Conservation (phyloP, 345 rosid genomes). For the Hevea brasiliensis region DNA sequence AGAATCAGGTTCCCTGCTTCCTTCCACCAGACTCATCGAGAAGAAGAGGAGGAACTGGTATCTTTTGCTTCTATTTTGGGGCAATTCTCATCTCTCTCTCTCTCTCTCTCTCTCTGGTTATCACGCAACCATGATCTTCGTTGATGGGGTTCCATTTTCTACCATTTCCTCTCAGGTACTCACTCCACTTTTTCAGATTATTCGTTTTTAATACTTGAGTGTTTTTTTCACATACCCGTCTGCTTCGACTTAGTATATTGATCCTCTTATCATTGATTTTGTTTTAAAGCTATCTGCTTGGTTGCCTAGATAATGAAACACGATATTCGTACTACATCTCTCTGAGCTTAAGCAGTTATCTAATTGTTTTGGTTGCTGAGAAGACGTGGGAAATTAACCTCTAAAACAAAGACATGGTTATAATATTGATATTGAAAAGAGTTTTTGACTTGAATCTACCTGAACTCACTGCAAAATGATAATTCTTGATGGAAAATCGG, state of each 20-base stretch:
- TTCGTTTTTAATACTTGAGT: too few species aligned
- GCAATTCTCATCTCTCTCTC: too few species aligned
- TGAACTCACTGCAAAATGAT: background rate
- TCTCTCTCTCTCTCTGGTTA: background rate
- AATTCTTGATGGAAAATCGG: background rate
- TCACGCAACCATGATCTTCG: slow-evolving; percentile 20
- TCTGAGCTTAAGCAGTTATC: too few species aligned
- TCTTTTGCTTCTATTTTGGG: background rate
- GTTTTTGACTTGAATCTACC: background rate
- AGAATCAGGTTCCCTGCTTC: too few species aligned
- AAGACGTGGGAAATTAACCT: background rate
- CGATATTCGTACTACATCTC: background rate
- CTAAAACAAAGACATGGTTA: background rate
- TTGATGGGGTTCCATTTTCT: slow-evolving; percentile 20
- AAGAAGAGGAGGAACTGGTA: background rate
- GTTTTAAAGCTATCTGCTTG: background rate
- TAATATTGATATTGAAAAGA: background rate
- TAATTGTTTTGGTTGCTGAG: background rate
- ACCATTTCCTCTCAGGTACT: slow-evolving; percentile 12
- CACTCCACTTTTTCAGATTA: background rate
- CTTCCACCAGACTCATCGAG: background rate
- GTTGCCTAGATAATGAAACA: background rate
- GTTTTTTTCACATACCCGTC: background rate
- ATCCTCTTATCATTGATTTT: background rate
- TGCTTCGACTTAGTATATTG: background rate